Evolutionary conservation across 768 basidiomycete genomes (phyloP), one percentile per base, ranked within the genome.

Genomic region (Tulasnella sp.): DNA sequence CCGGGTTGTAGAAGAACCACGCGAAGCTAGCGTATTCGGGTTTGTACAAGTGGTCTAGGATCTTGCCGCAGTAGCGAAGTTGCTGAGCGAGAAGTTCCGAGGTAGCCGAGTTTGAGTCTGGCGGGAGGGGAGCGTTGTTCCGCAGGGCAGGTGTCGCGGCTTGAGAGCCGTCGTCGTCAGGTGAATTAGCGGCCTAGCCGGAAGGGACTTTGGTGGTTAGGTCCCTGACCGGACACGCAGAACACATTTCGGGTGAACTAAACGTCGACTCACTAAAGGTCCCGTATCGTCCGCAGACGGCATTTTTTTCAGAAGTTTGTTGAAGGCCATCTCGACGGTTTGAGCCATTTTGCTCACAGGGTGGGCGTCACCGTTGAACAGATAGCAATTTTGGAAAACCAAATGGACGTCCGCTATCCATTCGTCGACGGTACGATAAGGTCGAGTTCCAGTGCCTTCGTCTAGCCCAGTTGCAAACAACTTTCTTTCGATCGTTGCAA

Each of bases 341-440:
- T 78, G 77, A 1, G 81, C 83, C 74, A 77, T 77, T 36, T 73
- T 72, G 11, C 75, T 75, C 71, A 83, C 79, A 14, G 71, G 71
- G 40, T 78, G 76, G 73, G 81, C 81, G 14, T 78, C 78, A 0
- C 83, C 83, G 76, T 84, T 84, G 77, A 83, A 84, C 36, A 76
- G 80, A 73, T 79, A 78, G 41, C 80, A 81, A 75, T 84, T 84
- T 71, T 80, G 77, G 80, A 81, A 83, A 36, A 84, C 79, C 69
- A 77, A 78, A 40, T 81, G 76, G 22, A 84, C 77, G 76, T 84
- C 83, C 16, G 73, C 72, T 16, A 77, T 76, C 42, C 83, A 80
- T 72, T 82, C 81, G 39, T 77, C 77, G 19, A 79, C 78, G 42
- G 74, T 79, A 12, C 73, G 66, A 74, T 83, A 83, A 5, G 44